Evolutionary conservation across 2,329 filamentous ascomycete species (phyloP).

Genomic region (Talaromyces albobiverticillius): DNA sequence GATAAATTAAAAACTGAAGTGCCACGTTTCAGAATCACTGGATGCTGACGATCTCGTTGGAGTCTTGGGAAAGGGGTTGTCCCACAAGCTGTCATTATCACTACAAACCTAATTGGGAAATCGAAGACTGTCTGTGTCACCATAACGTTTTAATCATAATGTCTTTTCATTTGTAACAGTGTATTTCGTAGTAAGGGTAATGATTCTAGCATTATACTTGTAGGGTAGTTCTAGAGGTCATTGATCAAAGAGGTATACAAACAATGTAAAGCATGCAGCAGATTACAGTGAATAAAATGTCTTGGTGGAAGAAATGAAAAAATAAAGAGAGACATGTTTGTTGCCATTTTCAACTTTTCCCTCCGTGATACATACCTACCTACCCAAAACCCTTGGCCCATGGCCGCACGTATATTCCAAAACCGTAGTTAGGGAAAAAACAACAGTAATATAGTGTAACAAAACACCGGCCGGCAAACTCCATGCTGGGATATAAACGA

Average conservation of each 20-base stretch:
- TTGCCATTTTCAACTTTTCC: conserved; percentile 7
- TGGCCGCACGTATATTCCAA: background rate
- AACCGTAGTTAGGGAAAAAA: background rate
- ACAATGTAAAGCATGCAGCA: background rate
- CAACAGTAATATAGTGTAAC: background rate
- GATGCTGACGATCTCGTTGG: no score
- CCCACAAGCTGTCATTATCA: background rate
- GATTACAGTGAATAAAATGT: background rate
- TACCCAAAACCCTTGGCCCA: background rate
- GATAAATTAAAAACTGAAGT: no score
- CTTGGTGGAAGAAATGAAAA: background rate
- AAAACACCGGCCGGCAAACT: conserved; percentile 13
- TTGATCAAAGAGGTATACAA: background rate
- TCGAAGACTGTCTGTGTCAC: background rate
- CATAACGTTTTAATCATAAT: no score
- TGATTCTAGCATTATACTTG: no score
- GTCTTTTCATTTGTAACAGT: no score
- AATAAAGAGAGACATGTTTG: background rate
- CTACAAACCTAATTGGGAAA: background rate
- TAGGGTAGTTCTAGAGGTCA: background rate
- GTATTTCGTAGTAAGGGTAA: no score
- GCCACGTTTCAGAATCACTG: no score
- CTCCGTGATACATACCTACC: background rate
- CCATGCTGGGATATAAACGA: conserved; percentile 14
- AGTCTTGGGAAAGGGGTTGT: background rate